Percentiles rank a stretch among this genome's conserved stretches.
These are phyloP conservation scores for Penicillium sp. DNA, from an alignment of 2,329 filamentous ascomycete species.

Conservation along the genomic window DNA sequence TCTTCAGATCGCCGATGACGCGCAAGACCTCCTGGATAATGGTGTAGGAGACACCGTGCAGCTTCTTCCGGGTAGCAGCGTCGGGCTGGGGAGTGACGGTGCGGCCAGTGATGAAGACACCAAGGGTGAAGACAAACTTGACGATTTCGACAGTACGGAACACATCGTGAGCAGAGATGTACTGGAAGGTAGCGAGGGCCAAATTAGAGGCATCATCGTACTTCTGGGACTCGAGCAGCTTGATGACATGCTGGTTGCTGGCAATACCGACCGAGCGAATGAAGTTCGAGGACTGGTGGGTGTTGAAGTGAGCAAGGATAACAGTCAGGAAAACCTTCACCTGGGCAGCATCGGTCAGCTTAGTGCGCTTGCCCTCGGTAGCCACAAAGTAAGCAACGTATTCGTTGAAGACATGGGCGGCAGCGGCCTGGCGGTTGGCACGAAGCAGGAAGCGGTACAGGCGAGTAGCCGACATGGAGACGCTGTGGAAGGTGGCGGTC, in stretches of 20 bases:
- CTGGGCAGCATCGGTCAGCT: slow-evolving; percentile 27
- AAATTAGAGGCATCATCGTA: slow-evolving; percentile 36
- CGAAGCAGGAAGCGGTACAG: slow-evolving; percentile 34
- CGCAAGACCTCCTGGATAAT: slow-evolving; percentile 45
- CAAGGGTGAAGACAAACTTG: slow-evolving; percentile 37
- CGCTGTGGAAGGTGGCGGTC: slow-evolving; percentile 36
- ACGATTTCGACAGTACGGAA: slow-evolving; percentile 31
- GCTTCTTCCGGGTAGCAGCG: slow-evolving; percentile 36
- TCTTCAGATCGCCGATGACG: slow-evolving; percentile 40
- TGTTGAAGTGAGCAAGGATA: slow-evolving; percentile 36
- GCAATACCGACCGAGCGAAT: slow-evolving; percentile 40
- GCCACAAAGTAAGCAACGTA: slow-evolving; percentile 34
- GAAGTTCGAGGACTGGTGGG: slow-evolving; percentile 35
- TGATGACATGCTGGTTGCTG: slow-evolving; percentile 26
- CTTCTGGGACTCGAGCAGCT: slow-evolving; percentile 29
- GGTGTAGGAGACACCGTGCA: slow-evolving; percentile 40
- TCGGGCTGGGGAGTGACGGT: slow-evolving; percentile 38
- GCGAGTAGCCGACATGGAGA: slow-evolving; percentile 37
- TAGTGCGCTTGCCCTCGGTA: slow-evolving; percentile 32
- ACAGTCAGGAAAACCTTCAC: slow-evolving; percentile 34
- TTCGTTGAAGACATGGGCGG: slow-evolving; percentile 31
- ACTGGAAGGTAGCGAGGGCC: slow-evolving; percentile 34
- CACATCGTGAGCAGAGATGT: slow-evolving; percentile 33
- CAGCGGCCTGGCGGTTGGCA: slow-evolving; percentile 24
- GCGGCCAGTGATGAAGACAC: slow-evolving; percentile 38